These are phyloP conservation scores for Kluyveromyces dobzhanskii DNA, from an alignment of 805 yeast species.

Conservation along the genomic window DNA sequence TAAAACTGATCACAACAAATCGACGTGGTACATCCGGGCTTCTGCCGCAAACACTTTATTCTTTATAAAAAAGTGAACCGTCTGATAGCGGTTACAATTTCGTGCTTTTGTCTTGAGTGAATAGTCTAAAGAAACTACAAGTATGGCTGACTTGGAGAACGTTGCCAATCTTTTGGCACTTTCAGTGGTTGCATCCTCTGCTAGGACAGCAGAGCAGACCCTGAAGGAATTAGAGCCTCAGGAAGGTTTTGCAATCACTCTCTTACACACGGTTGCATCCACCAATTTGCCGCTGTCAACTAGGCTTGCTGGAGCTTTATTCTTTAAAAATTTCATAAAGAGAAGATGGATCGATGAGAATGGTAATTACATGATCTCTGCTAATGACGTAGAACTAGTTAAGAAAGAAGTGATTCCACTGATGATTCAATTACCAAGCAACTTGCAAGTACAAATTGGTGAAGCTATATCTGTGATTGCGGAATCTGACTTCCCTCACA, in stretches of 20 bases:
- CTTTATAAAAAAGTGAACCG: too few relatives aligned
- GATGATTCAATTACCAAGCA: constrained; percentile 74
- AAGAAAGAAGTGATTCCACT: constrained; percentile 74
- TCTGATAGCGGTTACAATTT: too few relatives aligned
- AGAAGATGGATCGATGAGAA: constrained; percentile 88
- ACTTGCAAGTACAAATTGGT: constrained; percentile 86
- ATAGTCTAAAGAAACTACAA: background rate
- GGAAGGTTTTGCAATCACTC: constrained; percentile 67
- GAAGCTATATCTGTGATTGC: constrained; percentile 91
- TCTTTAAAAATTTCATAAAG: constrained; percentile 79
- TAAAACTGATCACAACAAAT: too few relatives aligned
- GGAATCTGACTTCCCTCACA: constrained; percentile 88
- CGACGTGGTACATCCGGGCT: too few relatives aligned
- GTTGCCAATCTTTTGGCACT: constrained; percentile 50
- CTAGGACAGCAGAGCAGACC: constrained; percentile 59
- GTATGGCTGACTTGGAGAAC: constrained; percentile 41
- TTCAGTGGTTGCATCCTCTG: constrained; percentile 54
- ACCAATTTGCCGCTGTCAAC: constrained; percentile 43
- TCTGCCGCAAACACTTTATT: too few relatives aligned
- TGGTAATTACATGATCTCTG: constrained; percentile 61
- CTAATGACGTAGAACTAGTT: constrained; percentile 54
- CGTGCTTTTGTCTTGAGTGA: too few relatives aligned
- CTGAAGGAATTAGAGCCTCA: constrained; percentile 54
- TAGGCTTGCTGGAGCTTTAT: constrained; percentile 81
- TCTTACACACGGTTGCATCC: constrained; percentile 72